Conservation (phyloP, 495 filamentous ascomycete species). For the Rostrohypoxylon terebratum region DNA sequence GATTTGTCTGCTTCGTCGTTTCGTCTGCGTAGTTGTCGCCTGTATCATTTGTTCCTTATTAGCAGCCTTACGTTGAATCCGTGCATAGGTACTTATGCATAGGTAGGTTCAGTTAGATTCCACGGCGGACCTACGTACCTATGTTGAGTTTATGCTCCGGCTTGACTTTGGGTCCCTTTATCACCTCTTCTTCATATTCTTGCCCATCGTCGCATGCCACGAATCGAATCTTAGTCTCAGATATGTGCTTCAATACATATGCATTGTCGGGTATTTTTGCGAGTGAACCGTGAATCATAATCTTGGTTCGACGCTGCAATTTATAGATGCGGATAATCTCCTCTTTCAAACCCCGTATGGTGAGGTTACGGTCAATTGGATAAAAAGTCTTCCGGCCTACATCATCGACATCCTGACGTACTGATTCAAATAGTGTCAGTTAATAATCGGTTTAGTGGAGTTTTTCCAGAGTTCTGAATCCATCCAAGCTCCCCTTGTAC, state of each 20-base stretch:
- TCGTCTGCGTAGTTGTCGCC: no score
- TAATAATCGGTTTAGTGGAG: background rate
- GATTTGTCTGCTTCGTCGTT: no score
- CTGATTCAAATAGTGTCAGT: background rate
- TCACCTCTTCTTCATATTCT: background rate
- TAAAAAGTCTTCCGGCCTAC: background rate
- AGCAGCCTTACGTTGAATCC: background rate
- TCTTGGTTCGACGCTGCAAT: background rate
- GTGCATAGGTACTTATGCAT: background rate
- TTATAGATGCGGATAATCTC: background rate
- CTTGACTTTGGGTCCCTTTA: background rate
- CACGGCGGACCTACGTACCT: background rate
- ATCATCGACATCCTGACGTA: background rate
- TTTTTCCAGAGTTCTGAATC: no score
- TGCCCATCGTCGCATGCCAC: background rate
- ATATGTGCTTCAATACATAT: background rate
- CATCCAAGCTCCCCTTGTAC: no score
- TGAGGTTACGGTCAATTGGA: background rate
- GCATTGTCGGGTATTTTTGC: background rate
- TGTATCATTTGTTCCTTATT: background rate
- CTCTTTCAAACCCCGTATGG: background rate
- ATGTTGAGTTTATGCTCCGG: background rate
- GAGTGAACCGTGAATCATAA: background rate
- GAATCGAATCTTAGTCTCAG: background rate
- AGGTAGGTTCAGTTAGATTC: no score